phyloP scores from a whole-genome alignment of 176 grass and related monocot genomes.

The Puccinellia tenuiflora region DNA sequence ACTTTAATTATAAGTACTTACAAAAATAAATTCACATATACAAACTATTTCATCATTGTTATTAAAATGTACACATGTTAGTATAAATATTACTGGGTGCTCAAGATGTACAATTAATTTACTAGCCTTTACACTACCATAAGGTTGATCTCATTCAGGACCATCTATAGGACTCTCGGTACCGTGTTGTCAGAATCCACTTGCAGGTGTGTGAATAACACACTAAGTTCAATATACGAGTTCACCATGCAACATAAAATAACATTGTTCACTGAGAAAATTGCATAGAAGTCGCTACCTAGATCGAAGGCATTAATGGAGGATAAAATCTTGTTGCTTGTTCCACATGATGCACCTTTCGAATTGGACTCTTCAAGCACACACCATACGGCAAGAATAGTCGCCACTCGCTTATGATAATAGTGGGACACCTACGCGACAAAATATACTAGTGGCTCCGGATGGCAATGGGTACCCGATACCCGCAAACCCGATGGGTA shows the following conservation, averaged over 20 bases:
- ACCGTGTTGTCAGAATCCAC: background rate
- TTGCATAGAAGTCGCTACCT: conserved; percentile 30
- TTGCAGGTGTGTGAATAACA: background rate
- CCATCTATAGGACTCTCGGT: background rate
- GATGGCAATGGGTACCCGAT: too few species aligned
- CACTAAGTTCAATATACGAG: fast-evolving
- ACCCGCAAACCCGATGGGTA: too few species aligned
- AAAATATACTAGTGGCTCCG: conserved; percentile 23
- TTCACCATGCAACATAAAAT: background rate
- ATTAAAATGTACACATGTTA: background rate
- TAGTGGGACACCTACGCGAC: conserved; percentile 1
- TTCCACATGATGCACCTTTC: conserved; percentile 58
- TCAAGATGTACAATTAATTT: background rate
- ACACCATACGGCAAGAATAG: conserved; percentile 63
- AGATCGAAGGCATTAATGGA: conserved; percentile 66
- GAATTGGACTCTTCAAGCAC: conserved; percentile 51
- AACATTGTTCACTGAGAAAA: conserved; percentile 5
- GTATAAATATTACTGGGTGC: background rate
- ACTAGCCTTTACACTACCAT: background rate
- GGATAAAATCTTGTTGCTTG: conserved; percentile 47
- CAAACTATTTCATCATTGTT: background rate
- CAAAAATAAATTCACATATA: background rate
- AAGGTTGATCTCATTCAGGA: background rate
- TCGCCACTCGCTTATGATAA: conserved; percentile 31
- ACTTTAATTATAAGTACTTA: background rate